A percentile compares a stretch with the other conserved stretches of the same genome.
phyloP scores from a whole-genome alignment of 2,329 filamentous ascomycete genomes.

The Calonectria montana region DNA sequence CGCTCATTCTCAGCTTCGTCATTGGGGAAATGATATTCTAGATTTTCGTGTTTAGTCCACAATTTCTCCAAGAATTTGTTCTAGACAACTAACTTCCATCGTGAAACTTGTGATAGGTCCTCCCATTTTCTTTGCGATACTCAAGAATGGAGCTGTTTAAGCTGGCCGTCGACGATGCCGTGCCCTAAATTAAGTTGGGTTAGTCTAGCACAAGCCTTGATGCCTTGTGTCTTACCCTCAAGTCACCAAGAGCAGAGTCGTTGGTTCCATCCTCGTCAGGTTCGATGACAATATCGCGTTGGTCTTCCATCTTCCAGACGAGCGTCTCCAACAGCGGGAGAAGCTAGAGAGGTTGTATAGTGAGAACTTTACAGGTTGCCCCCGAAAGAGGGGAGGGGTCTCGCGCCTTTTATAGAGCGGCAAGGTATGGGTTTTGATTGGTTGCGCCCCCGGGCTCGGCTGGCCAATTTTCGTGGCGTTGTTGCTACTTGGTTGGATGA shows the following conservation, averaged over 20 bases:
- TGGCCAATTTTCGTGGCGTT: background rate
- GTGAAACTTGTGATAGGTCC: slow-evolving; percentile 14
- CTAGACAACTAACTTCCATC: background rate
- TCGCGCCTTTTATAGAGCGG: background rate
- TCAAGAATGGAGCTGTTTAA: slow-evolving; percentile 15
- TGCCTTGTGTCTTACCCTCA: background rate
- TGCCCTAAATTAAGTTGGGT: background rate
- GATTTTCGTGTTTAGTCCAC: background rate
- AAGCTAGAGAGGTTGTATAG: background rate
- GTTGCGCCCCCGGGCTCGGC: background rate
- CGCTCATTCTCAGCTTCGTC: slow-evolving; percentile 14
- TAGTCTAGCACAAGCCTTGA: background rate
- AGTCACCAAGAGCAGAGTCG: background rate
- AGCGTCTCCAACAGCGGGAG: background rate
- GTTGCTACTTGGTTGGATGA: background rate
- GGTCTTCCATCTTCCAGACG: background rate
- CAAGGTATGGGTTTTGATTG: background rate
- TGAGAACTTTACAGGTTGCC: background rate
- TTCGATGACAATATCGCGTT: background rate
- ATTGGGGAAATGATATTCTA: slow-evolving; percentile 19
- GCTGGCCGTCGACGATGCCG: slow-evolving; percentile 1
- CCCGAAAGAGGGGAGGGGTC: background rate
- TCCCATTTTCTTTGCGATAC: slow-evolving; percentile 18
- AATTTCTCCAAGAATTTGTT: background rate
- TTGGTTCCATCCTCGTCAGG: background rate